Base-by-base conservation (phyloP, 345 rosid genomes). In the Erysimum cheiranthoides region DNA sequence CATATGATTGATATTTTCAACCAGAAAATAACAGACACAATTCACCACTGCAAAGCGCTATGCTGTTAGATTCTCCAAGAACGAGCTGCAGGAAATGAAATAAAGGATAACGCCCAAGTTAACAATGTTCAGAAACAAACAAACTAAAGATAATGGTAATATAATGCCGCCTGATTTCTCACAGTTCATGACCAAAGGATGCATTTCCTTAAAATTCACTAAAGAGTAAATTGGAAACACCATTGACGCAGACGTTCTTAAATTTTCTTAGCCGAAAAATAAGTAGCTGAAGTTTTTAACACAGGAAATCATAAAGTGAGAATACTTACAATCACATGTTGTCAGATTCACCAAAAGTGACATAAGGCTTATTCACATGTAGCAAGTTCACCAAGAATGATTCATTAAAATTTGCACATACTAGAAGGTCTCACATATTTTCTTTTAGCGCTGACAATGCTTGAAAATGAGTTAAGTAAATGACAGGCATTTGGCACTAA, bases 1-100 rank as follows among this genome's bases (percentile, higher is more conserved):
- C 54, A 56, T 69, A 56, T 42, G 43, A 56, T 31, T 69, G 63
- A 69, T 42, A 70, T 59, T 34, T 47, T 45, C 34, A 49, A 18
- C 58, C 45, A 66, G 46, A 45, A 6, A 21, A 30, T 17, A 46
- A 46, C 30, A 46, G 70, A 45, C 28, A 56, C 38, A 35, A 27
- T 31, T 47, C 46, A 35, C 32, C 21, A 66, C 17, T 12, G 16
- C 45, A 68, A 68, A 38, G 35, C 10, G 13, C 12, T 49, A 40
- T 28, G 36, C 16, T 54, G 36, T 36, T 8, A 30, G 60, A 54
- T 13, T 13, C 60, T 54, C 36, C 60, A 54, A 54, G 60, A 52
- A 25, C 49, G 2, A 13, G 43, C 53, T 56, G 57, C 66, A 58
- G 21, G 36, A 70, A 58, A 70, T 13, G 34, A 30, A 30, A 42